Conservation (phyloP, 805 yeast genomes). For the Yarrowia yakushimensis region DNA sequence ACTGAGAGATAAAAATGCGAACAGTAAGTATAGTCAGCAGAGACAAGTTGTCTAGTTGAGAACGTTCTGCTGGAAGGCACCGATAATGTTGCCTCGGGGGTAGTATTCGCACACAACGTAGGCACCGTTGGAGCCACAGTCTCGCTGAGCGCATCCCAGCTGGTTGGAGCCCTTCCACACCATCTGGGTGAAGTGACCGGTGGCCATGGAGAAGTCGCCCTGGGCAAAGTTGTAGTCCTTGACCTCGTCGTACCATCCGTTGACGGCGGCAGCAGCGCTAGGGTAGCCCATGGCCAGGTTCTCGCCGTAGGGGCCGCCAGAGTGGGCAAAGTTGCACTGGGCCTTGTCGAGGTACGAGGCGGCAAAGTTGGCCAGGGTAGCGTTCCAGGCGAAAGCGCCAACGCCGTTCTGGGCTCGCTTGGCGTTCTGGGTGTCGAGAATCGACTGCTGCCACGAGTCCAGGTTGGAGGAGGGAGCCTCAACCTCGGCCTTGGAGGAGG, state of each 20-base stretch:
- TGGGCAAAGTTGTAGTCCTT: slow-evolving; percentile 48
- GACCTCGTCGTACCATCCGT: slow-evolving; percentile 75
- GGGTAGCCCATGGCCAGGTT: slow-evolving; percentile 74
- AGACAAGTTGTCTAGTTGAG: neutral
- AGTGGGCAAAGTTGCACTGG: slow-evolving; percentile 58
- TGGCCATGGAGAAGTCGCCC: slow-evolving; percentile 41
- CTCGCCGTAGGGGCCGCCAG: slow-evolving; percentile 71
- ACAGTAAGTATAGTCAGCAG: neutral
- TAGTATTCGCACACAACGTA: slow-evolving; percentile 73
- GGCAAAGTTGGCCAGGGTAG: slow-evolving; percentile 52
- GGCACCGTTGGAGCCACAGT: slow-evolving; percentile 51
- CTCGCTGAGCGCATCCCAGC: slow-evolving; percentile 69
- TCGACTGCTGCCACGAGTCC: slow-evolving; percentile 25
- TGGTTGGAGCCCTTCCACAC: slow-evolving; percentile 63
- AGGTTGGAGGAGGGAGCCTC: slow-evolving; percentile 4
- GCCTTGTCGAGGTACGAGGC: slow-evolving; percentile 46
- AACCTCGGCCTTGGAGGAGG: neutral
- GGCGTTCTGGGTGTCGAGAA: slow-evolving; percentile 32
- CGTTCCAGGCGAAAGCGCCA: slow-evolving; percentile 52
- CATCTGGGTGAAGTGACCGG: slow-evolving; percentile 82
- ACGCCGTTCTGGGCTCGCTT: slow-evolving; percentile 34
- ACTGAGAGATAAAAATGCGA: slow-evolving; percentile 19
- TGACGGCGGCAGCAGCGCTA: slow-evolving; percentile 45
- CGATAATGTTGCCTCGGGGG: slow-evolving; percentile 62
- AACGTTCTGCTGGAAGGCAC: slow-evolving; percentile 32